A percentile compares a stretch with the other conserved stretches of the same genome.
These are phyloP conservation scores for Aaosphaeria arxii DNA, from an alignment of 2,329 filamentous ascomycete species.

Conservation along the genomic window DNA sequence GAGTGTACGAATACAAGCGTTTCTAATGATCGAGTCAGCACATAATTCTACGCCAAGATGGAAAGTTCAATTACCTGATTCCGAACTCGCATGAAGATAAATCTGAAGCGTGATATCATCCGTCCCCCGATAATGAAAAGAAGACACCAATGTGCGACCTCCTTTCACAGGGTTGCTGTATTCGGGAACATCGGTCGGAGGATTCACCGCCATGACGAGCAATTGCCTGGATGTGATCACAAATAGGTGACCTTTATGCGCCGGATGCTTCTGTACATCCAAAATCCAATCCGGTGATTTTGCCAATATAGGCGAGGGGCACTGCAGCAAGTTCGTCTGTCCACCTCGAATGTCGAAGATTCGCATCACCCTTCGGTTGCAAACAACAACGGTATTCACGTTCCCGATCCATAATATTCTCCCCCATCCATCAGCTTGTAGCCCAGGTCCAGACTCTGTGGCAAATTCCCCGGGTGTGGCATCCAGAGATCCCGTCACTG, in stretches of 20 bases:
- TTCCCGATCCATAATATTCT: slow-evolving; percentile 49
- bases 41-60: not conserved
- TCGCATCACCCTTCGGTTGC: slow-evolving; percentile 43
- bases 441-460: slow-evolving; percentile 30
- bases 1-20: slow-evolving; percentile 31
- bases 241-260: slow-evolving; percentile 51
- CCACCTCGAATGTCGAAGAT: slow-evolving; percentile 33
- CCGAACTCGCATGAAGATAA: slow-evolving; percentile 9
- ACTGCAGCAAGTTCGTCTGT: slow-evolving; percentile 15
- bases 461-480: slow-evolving; percentile 11
- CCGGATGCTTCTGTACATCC: slow-evolving; percentile 52
- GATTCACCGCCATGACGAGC: slow-evolving; percentile 47
- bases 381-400: slow-evolving; percentile 51
- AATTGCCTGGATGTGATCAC: slow-evolving; percentile 57
- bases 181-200: slow-evolving; percentile 19
- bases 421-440: slow-evolving; percentile 48
- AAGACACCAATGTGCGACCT: slow-evolving; percentile 42
- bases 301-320: slow-evolving; percentile 20
- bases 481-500: slow-evolving; percentile 22
- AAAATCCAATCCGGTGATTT: slow-evolving; percentile 51
- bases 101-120: slow-evolving; percentile 52
- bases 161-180: slow-evolving; percentile 17
- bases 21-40: slow-evolving; percentile 20
- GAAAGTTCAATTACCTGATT: not conserved
- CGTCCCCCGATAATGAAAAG: slow-evolving; percentile 53